Percentiles rank a stretch among this genome's conserved stretches.
Conservation (phyloP, 805 yeast genomes). For the Danielozyma ontarioensis region DNA sequence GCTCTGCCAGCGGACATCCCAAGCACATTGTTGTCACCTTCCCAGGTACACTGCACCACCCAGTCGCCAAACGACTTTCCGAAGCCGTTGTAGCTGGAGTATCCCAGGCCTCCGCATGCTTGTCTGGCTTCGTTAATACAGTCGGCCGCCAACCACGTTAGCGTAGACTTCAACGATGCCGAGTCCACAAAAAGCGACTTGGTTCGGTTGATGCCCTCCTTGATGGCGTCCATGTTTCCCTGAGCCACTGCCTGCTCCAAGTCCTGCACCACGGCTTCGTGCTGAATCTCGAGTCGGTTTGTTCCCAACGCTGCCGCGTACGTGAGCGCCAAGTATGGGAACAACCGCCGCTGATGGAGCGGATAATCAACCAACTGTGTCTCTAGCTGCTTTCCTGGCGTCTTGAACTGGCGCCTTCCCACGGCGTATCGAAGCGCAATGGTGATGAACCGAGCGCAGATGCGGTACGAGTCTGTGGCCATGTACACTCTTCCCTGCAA, state of each 20-base stretch:
- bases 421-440: conserved; percentile 42
- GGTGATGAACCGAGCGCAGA: conserved; percentile 37
- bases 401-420: conserved; percentile 42
- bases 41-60: conserved; percentile 48
- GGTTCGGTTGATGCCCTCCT: conserved; percentile 30
- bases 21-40: conserved; percentile 44
- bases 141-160: conserved; percentile 41
- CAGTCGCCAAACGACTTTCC: conserved; percentile 42
- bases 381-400: conserved; percentile 21
- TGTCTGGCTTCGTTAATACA: conserved; percentile 39
- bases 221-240: conserved; percentile 26
- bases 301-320: conserved; percentile 36
- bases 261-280: conserved; percentile 21
- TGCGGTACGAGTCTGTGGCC: conserved; percentile 40
- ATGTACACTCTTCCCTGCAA: conserved; percentile 42
- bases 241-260: conserved; percentile 34
- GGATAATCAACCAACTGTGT: conserved; percentile 41
- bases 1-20: conserved; percentile 39
- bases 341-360: conserved; percentile 41
- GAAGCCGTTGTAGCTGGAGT: conserved; percentile 40
- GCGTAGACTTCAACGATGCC: conserved; percentile 40
- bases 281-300: conserved; percentile 30
- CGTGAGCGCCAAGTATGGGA: conserved; percentile 39
- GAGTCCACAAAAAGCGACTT: conserved; percentile 41
- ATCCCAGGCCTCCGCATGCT: conserved; percentile 46